Percentiles rank a stretch among this genome's conserved stretches.
Evolutionary conservation across 2,329 filamentous ascomycete species (phyloP).

Genomic region (Epichloe sylvatica): DNA sequence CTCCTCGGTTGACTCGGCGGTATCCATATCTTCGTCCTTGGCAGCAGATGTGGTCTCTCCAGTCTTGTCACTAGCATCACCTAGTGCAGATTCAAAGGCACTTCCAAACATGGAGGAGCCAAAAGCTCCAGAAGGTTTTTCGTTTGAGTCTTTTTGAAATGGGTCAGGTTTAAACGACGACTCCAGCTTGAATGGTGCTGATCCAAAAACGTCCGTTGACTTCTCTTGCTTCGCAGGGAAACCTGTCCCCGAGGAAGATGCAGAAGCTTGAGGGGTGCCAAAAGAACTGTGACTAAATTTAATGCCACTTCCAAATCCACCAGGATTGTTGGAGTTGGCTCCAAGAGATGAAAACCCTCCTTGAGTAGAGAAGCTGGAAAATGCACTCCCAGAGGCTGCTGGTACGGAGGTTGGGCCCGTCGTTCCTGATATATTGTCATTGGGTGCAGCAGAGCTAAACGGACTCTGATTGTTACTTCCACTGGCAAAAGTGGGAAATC

Average conservation of each 20-base stretch:
- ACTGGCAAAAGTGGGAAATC: conserved; percentile 30
- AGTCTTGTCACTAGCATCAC: conserved; percentile 28
- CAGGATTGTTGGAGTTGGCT: conserved; percentile 20
- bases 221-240: conserved; percentile 17
- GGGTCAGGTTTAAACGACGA: conserved; percentile 55
- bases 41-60: conserved; percentile 19
- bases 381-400: conserved; percentile 31
- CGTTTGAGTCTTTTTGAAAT: conserved; percentile 43
- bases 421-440: background rate
- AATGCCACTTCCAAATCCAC: conserved; percentile 23
- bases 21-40: conserved; percentile 42
- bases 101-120: conserved; percentile 44
- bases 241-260: conserved; percentile 12
- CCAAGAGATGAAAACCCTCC: conserved; percentile 41
- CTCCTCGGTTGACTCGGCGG: conserved; percentile 19
- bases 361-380: conserved; percentile 39
- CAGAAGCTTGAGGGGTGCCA: conserved; percentile 11
- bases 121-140: conserved; percentile 29
- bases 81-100: conserved; percentile 45
- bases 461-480: conserved; percentile 20
- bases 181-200: conserved; percentile 50
- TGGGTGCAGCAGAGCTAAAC: conserved; percentile 21
- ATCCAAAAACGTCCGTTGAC: conserved; percentile 27
- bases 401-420: conserved; percentile 15
- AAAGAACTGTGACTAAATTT: conserved; percentile 25